A percentile compares a stretch with the other conserved stretches of the same genome.
Conservation (phyloP, 208 protist species). For the Acanthamoeba polyphaga region DNA sequence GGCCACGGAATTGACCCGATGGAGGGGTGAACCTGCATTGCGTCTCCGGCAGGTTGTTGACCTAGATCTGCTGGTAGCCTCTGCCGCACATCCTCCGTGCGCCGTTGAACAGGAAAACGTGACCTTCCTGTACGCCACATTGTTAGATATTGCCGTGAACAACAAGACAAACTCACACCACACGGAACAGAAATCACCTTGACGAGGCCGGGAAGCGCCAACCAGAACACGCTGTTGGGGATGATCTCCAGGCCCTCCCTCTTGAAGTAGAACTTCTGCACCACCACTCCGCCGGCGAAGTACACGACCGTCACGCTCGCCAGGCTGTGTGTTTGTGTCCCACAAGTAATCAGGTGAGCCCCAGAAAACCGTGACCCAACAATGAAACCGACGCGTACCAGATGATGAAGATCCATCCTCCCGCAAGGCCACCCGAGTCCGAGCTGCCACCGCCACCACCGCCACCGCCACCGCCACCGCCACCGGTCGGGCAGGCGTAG, state of each 20-base stretch:
- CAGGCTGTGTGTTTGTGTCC: too few species aligned
- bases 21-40: too few species aligned
- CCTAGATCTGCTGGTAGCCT: constrained; percentile 2
- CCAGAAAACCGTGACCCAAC: too few species aligned
- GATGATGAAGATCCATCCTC: constrained; percentile 59
- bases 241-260: not conserved
- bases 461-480: not conserved
- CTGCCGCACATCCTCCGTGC: not conserved
- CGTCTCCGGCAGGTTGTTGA: too few species aligned
- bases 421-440: not conserved
- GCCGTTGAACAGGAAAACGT: not conserved
- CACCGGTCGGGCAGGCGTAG: not conserved
- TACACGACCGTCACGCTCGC: not conserved
- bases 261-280: constrained; percentile 45
- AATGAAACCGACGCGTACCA: too few species aligned
- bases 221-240: not conserved
- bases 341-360: too few species aligned
- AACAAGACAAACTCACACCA: too few species aligned
- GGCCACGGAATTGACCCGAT: too few species aligned
- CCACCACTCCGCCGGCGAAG: not conserved
- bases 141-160: too few species aligned
- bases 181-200: too few species aligned
- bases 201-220: not conserved
- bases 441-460: not conserved
- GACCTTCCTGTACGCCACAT: too few species aligned